Base-by-base conservation (phyloP, 208 protist genomes). In the Leishmania guyanensis region DNA sequence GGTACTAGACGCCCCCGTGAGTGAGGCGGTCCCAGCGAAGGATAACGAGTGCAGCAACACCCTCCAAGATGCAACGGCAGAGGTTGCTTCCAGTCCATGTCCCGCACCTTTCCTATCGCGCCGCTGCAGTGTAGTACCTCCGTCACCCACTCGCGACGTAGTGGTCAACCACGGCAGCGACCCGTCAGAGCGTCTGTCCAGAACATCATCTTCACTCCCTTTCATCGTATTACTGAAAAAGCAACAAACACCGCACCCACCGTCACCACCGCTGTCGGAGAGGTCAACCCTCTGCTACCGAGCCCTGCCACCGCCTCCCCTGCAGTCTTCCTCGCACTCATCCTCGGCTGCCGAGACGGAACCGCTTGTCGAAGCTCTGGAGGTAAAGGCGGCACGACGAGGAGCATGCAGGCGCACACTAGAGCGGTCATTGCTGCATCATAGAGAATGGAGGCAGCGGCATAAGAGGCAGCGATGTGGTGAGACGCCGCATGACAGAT, bases 291-390 rank as follows among this genome's bases (percentile, higher is more conserved):
- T 8, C n/a, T 36, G 14, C n/a, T 29, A 69, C 5, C 64, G 36
- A 46, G 33, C 64, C 10, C 14, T 69, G 64, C 64, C 26, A 43
- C 33, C 69, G 43, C 39, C 66, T 71, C 66, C 26, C 46, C n/a
- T 53, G n/a, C 60, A 46, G 29, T 60, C 76, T 6, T 70, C 60
- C 5, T 79, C 48, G 58, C 48, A 69, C 43, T 22, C 58, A 36
- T 46, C 64, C 26, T 56, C 60, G 60, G 60, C 64, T 50, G 43
- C 16, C 39, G 48, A 71, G 16, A 48, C 64, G 4, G 64, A 79
- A 48, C 1, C 12, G 39, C 76, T 79, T 39, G 46, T 62, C 29
- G 46, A 79, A 64, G 76, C 58, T 14, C n/a, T 71, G 5, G 60
- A 56, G 60, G 60, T 8, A 17, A 51, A 53, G 17, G 22, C 50